Evolutionary conservation across 805 yeast species (phyloP), one percentile per base, ranked within the genome.

Genomic region (Metschnikowia kunwiensis): DNA sequence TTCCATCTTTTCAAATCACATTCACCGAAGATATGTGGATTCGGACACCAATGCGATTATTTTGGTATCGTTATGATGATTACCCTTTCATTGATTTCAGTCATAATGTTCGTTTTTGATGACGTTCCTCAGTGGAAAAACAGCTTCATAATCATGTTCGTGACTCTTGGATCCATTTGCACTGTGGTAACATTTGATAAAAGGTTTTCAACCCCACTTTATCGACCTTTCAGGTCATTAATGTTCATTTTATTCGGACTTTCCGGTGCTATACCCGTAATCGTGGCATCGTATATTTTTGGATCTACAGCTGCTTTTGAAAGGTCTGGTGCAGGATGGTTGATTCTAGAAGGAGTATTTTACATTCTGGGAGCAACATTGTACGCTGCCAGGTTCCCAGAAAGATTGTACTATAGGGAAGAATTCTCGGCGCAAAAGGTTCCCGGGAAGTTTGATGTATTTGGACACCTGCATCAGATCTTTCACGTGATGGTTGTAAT

Each of bases 391-490:
- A 68, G 96, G 42, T 57, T 84, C 22, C 97, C 97, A 0, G 97
- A 88, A 54, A 67, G 83, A 32, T 64, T 68, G 27, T 51, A 59
- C 1, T 61, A 62, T 40, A 30, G 43, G 2, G 61, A 58, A 7
- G 49, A 52, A 20, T 46, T 46, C 23, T 53, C 46, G 6, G 32
- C 24, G 5, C 34, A 28, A 5, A 47, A 52, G 2, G 12, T 38
- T 8, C 38, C 50, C 1, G 69, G 68, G 2, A 47, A 25, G 14
- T 84, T 72, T 54, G 95, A 86, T 48, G 51, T 76, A 8, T 70
- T 76, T 59, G 95, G 95, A 1, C 83, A 84, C 47, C 82, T 94
- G 5, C 96, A 87, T 56, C 96, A 87, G 54, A 71, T 87, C 7
- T 86, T 87, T 54, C 95, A 86, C 56, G 58, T 82, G 7, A 58